Base-by-base conservation (phyloP, 31 red algal genomes). In the Endocladia muricata region DNA sequence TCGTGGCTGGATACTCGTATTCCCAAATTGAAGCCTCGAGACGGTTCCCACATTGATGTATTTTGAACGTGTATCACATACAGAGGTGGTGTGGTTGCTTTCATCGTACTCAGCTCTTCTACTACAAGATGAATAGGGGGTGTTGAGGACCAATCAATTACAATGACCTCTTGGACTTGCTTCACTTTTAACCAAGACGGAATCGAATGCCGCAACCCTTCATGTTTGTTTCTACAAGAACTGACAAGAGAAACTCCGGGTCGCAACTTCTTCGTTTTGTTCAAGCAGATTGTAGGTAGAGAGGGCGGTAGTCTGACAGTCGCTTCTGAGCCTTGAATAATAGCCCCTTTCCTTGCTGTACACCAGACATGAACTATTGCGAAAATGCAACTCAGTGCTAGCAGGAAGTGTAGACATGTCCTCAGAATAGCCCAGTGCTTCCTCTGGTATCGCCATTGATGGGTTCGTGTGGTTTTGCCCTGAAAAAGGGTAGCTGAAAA, bases 11-110 rank as follows among this genome's bases (percentile, higher is more conserved):
- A 73, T 25, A 49, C 49, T 28, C 65, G 70, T 25, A 92, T 40
- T 19, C 62, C 88, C 31, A 92, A 59, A 68, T 92, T 92, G 70
- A 73, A 92, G 0, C 81, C 88, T 7, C 73, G 63, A 31, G 88
- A 49, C 23, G 83, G 62, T 30, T 73, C 59, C 81, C 80, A 92
- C 25, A 73, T 41, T 3, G 21, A 32, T 32, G 38, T 65, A 44
- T 74, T 66, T 23, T 79, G n/a, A 19, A 88, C 84, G 34, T 80
- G 84, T 3, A 88, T 57, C 25, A 88, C 37, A 47, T 64, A 57
- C 42, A 88, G 23, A 48, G 76, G 57, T 4, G 75, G 44, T 44
- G 60, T 31, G 63, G 4, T 55, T 8, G 17, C 25, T 19, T 22
- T 28, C 49, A 62, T 4, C 34, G 36, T 37, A 36, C 74, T 76